These are phyloP conservation scores for Betula pendula DNA, from an alignment of 306 rosid genomes.

Conservation along the genomic window DNA sequence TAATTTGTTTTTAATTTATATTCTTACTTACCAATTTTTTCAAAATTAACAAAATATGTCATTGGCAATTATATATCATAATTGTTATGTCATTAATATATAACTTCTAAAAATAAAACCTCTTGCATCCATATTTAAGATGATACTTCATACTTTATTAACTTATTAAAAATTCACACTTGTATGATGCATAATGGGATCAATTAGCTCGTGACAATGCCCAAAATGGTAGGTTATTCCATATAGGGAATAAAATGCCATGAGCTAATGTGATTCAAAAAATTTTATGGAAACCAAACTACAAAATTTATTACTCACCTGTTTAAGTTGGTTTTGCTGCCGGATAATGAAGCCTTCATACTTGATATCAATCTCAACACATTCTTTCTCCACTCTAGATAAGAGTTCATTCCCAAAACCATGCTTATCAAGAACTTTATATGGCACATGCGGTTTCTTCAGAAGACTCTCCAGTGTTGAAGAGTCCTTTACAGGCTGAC, in stretches of 20 bases:
- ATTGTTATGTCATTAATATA: not conserved
- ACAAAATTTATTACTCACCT: slow-evolving; percentile 46
- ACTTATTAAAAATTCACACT: not conserved
- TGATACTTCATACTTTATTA: too few species aligned
- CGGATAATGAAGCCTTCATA: slow-evolving; percentile 94
- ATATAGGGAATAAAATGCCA: slow-evolving; percentile 1
- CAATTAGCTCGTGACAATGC: not conserved
- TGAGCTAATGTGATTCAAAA: not conserved
- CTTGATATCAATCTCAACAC: slow-evolving; percentile 91
- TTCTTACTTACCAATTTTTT: not conserved
- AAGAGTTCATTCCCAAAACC: slow-evolving; percentile 69
- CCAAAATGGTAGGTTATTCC: not conserved
- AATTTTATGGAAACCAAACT: not conserved
- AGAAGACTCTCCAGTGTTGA: slow-evolving; percentile 93
- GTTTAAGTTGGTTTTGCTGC: slow-evolving; percentile 89
- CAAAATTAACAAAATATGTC: not conserved
- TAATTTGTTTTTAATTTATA: not conserved
- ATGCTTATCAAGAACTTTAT: slow-evolving; percentile 73
- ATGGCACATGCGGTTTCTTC: slow-evolving; percentile 91
- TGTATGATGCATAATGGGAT: not conserved
- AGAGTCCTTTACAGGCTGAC: slow-evolving; percentile 82
- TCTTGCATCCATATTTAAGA: not conserved
- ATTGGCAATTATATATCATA: not conserved
- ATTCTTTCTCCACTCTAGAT: slow-evolving; percentile 76
- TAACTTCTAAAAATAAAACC: not conserved